Evolutionary conservation across 805 yeast species (phyloP).

Genomic region (Saturnispora kantuleensis): DNA sequence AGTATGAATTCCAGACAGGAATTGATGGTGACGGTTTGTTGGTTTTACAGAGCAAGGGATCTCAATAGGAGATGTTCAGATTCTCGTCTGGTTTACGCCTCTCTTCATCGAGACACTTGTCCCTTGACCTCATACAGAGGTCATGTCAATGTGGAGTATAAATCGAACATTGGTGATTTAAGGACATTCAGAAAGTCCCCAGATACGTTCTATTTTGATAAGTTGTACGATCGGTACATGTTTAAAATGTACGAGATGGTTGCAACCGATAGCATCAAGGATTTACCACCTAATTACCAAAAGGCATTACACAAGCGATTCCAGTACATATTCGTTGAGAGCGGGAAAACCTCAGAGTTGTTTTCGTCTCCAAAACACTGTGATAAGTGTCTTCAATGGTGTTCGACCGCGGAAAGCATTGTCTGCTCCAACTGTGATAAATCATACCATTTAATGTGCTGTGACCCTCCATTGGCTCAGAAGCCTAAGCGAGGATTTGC

Average conservation of each 20-base stretch:
- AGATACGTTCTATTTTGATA: constrained; percentile 73
- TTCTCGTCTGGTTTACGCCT: constrained; percentile 69
- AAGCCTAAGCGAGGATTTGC: constrained; percentile 84
- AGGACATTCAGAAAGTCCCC: constrained; percentile 49
- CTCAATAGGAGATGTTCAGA: constrained; percentile 59
- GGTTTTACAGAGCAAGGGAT: constrained; percentile 88
- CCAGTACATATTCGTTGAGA: constrained; percentile 66
- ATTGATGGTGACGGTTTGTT: constrained; percentile 46
- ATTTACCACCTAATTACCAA: constrained; percentile 51
- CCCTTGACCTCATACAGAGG: constrained; percentile 74
- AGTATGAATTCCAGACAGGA: constrained; percentile 34
- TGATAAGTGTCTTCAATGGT: constrained; percentile 77
- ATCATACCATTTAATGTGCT: constrained; percentile 70
- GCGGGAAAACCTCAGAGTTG: constrained; percentile 53
- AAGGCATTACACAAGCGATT: constrained; percentile 57
- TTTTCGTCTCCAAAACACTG: constrained; percentile 60
- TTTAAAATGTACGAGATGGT: constrained; percentile 70
- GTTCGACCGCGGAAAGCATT: constrained; percentile 61
- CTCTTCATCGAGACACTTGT: constrained; percentile 79
- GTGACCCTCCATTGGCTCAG: constrained; percentile 70
- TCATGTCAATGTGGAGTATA: constrained; percentile 57
- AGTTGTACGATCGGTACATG: constrained; percentile 79
- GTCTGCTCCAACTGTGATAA: constrained; percentile 70
- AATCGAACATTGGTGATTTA: constrained; percentile 51
- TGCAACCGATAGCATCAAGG: constrained; percentile 47